Conservation (phyloP, 108 stramenopile species). For the Phaeodactylum tricornutum region DNA sequence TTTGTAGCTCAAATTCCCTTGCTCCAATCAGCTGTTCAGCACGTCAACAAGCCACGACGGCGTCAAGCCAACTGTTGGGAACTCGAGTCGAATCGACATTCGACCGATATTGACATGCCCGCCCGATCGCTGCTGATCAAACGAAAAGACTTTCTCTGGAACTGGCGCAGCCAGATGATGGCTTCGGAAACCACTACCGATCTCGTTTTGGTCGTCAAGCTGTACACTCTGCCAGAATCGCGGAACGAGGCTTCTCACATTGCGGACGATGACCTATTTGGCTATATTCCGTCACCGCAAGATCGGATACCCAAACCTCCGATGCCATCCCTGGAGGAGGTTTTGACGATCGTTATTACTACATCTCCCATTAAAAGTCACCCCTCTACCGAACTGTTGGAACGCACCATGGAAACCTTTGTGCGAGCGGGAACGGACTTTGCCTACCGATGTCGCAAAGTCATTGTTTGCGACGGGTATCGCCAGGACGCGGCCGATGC, state of each 20-base stretch:
- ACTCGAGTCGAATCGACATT: conserved; percentile 24
- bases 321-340: conserved; percentile 44
- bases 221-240: conserved; percentile 6
- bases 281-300: conserved; percentile 14
- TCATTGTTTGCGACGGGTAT: conserved; percentile 76
- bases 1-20: conserved; percentile 57
- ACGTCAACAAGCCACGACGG: conserved; percentile 43
- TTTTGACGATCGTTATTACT: conserved; percentile 72
- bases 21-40: conserved; percentile 22
- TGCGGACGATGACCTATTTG: conserved; percentile 29
- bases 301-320: conserved; percentile 4
- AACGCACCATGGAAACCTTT: conserved; percentile 64
- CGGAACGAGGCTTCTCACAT: not conserved
- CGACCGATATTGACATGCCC: conserved; percentile 24
- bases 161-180: conserved; percentile 52
- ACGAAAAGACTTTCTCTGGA: conserved; percentile 37
- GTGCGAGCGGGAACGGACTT: conserved; percentile 51
- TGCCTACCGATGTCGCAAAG: conserved; percentile 61
- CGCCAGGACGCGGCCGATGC: conserved; percentile 17
- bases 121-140: conserved; percentile 30
- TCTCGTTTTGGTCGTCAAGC: conserved; percentile 10
- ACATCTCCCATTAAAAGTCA: conserved; percentile 78
- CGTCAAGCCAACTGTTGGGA: conserved; percentile 55
- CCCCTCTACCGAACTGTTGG: conserved; percentile 71
- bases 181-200: conserved; percentile 7